phyloP scores from a whole-genome alignment of 257 asterid genomes.

The Solanum appendiculatum region DNA sequence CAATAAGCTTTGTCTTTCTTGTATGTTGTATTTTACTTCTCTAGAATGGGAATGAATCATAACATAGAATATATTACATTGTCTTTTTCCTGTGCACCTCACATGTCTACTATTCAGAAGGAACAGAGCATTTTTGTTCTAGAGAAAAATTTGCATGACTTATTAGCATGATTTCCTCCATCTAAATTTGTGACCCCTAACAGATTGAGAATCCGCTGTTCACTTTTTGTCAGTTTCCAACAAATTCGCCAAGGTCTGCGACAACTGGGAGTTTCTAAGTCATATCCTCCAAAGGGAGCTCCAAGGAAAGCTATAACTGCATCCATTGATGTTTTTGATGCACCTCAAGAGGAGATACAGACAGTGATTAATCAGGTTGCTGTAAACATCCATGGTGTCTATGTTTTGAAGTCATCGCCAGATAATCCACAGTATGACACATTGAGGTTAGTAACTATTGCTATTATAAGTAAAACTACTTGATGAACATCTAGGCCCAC shows the following conservation, averaged over 20 bases:
- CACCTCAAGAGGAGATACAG: conserved; percentile 52
- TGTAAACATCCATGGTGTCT: conserved; percentile 66
- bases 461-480: neutral
- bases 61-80: neutral
- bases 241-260: conserved; percentile 26
- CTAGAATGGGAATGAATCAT: neutral
- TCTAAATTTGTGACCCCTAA: neutral
- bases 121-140: neutral
- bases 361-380: conserved; percentile 53
- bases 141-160: neutral
- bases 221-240: conserved; percentile 45
- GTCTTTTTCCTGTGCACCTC: neutral
- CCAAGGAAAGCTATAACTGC: conserved; percentile 48
- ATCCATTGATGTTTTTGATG: conserved; percentile 37
- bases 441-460: conserved; percentile 41
- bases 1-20: neutral
- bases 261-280: neutral
- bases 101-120: neutral
- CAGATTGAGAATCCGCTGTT: neutral
- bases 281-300: conserved; percentile 33
- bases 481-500: neutral
- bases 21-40: neutral
- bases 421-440: conserved; percentile 57
- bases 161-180: neutral
- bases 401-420: conserved; percentile 66